Percentiles rank a stretch among this genome's conserved stretches.
Conservation (phyloP, 1,284 basidiomycete genomes). For the Afroboletus lepidellus region DNA sequence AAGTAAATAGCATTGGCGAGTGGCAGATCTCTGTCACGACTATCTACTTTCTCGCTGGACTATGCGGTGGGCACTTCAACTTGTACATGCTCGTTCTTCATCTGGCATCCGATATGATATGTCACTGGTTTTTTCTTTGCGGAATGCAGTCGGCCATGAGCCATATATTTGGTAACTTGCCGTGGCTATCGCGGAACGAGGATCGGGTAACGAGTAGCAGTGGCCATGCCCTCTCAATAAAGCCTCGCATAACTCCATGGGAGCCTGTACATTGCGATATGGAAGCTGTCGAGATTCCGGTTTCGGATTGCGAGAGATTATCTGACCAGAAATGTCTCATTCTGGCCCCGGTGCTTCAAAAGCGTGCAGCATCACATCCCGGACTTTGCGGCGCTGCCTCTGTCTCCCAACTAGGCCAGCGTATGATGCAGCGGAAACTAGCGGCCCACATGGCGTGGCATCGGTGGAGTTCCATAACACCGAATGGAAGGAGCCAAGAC, state of each 20-base stretch:
- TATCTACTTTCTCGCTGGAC: conserved; percentile 10
- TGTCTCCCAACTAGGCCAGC: background rate
- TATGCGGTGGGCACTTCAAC: conserved; percentile 13
- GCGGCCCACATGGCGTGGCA: conserved; percentile 21
- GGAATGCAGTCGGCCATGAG: background rate
- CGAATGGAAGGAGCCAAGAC: background rate
- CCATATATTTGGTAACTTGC: conserved; percentile 6
- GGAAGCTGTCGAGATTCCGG: conserved; percentile 7
- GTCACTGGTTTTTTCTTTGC: conserved; percentile 11
- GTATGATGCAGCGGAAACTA: conserved; percentile 19
- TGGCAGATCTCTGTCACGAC: conserved; percentile 20
- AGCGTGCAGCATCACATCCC: conserved; percentile 21
- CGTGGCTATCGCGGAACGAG: conserved; percentile 20
- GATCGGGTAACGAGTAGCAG: conserved; percentile 18
- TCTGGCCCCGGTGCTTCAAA: conserved; percentile 9
- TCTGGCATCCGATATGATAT: conserved; percentile 18
- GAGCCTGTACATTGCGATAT: conserved; percentile 9
- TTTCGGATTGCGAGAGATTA: conserved; percentile 16
- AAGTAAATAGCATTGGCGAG: conserved; percentile 41
- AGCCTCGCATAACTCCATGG: conserved; percentile 4
- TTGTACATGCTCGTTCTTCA: conserved; percentile 4
- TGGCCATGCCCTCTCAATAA: conserved; percentile 16
- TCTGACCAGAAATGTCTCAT: conserved; percentile 10
- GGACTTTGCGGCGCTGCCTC: conserved; percentile 26
- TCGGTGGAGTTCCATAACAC: conserved; percentile 12